Base-by-base conservation (phyloP, 805 yeast species). In the Candida michaelii region DNA sequence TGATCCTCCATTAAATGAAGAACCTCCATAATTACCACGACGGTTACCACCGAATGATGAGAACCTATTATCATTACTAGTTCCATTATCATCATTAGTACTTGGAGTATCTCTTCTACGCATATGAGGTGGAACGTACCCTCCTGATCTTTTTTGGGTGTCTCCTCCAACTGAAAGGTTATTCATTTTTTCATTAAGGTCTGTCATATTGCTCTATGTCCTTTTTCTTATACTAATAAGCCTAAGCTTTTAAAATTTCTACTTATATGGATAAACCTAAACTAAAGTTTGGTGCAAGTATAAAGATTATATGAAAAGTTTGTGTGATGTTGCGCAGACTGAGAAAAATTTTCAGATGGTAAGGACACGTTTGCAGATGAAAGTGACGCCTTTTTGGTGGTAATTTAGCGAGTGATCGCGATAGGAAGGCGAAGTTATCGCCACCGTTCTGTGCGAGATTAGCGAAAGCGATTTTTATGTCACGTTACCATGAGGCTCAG, bases 111-210 rank as follows among this genome's bases (percentile, higher is more conserved):
- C 50, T 23, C 48, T 36, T 42, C 46, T 45, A 31, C 51, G 42
- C 44, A 67, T 60, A 43, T 79, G 83, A 50, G 84, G 84, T 36
- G 83, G 84, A 31, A 77, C 80, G 61, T 79, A 79, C 29, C 73
- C 65, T 30, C 62, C 53, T 40, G n/a, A n/a, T n/a, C 56, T 39
- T 27, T 36, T 32, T 7, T 5, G 31, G 18, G 23, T 5, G 3
- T 47, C 61, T 48, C 79, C 73, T 58, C 66, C 62, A 49, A 80
- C 73, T 57, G 72, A 74, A 54, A 80, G 72, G 58, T 79, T 73
- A 64, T 74, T 73, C 74, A 80, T 68, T 58, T 76, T 73, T 62
- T 75, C 71, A 53, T 79, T 69, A 60, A 80, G 65, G 60, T 80
- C 82, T 57, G 83, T 65, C 85, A 80, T 80, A 46, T 60, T 76